These are phyloP conservation scores for Populus pruinosa DNA, from an alignment of 345 rosid species.

Conservation along the genomic window DNA sequence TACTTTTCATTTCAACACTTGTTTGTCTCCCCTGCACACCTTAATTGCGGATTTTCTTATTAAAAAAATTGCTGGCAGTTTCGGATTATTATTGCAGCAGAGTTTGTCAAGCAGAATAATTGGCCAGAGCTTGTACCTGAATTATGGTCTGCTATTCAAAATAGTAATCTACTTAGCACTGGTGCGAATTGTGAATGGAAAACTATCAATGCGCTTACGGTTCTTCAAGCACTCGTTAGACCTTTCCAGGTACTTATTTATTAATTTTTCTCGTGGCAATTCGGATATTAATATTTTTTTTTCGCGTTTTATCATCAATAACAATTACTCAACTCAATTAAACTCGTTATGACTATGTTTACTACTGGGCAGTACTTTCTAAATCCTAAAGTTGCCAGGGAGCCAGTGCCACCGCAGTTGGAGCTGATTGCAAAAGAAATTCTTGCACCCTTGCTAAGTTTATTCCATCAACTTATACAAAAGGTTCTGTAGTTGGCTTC, in stretches of 20 bases:
- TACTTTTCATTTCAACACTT: neutral
- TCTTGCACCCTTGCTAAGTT: conserved; percentile 59
- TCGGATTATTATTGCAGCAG: conserved; percentile 50
- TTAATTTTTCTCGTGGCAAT: neutral
- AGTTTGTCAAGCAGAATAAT: conserved; percentile 59
- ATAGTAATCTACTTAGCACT: conserved; percentile 43
- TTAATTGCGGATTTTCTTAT: too few species aligned
- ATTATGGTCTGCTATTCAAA: conserved; percentile 55
- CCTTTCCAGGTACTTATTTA: conserved; percentile 68
- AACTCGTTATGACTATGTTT: neutral
- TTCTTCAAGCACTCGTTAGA: conserved; percentile 61
- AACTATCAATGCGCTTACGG: conserved; percentile 54
- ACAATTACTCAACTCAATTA: too few species aligned
- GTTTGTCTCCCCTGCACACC: too few species aligned
- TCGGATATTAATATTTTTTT: neutral
- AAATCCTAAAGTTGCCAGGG: conserved; percentile 74
- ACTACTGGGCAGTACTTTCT: conserved; percentile 55
- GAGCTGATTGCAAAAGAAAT: conserved; percentile 64
- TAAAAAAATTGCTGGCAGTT: conserved; percentile 40
- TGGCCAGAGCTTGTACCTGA: conserved; percentile 84
- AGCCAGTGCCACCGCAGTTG: conserved; percentile 78
- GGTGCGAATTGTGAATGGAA: conserved; percentile 41
- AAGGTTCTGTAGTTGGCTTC: conserved; percentile 46
- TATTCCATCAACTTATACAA: conserved; percentile 51
- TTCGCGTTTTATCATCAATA: neutral